Conservation (phyloP, 352 stramenopile species). For the Globisporangium irregulare region DNA sequence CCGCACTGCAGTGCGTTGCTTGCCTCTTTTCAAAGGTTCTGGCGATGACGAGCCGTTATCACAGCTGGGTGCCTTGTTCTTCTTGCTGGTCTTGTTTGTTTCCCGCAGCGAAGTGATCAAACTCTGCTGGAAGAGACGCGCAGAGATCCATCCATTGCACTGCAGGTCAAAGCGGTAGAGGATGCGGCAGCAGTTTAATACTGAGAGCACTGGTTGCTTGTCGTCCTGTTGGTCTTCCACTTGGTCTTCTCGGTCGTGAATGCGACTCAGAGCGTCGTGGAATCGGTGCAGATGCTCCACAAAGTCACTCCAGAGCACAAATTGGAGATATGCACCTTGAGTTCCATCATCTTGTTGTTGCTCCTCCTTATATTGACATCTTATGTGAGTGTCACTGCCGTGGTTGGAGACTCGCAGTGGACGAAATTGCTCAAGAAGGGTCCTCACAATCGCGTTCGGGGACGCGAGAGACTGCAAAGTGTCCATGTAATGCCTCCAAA, state of each 20-base stretch:
- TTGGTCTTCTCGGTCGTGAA: background rate
- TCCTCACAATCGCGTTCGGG: background rate
- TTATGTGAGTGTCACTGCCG: background rate
- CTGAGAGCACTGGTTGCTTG: background rate
- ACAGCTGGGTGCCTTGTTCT: background rate
- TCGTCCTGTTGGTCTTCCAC: background rate
- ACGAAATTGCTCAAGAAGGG: conserved; percentile 3
- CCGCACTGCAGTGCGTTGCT: conserved; percentile 18
- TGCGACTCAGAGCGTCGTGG: conserved; percentile 16
- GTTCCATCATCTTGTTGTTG: background rate
- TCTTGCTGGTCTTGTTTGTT: background rate
- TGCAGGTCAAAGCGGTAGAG: conserved; percentile 40
- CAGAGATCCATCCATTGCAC: conserved; percentile 27
- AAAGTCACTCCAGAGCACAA: conserved; percentile 26
- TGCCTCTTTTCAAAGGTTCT: background rate
- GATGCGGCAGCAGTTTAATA: conserved; percentile 31
- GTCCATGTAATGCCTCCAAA: conserved; percentile 17
- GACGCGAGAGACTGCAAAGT: background rate
- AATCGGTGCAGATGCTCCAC: conserved; percentile 21
- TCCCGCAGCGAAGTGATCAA: conserved; percentile 18
- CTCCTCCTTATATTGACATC: background rate
- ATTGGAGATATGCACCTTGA: background rate
- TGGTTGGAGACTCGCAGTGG: background rate
- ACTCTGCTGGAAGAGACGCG: conserved; percentile 15
- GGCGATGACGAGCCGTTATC: background rate